Evolutionary conservation across 371 early-diverging fungal species (phyloP), one percentile per base, ranked within the genome.

Genomic region (Blastocladiella emersonii): DNA sequence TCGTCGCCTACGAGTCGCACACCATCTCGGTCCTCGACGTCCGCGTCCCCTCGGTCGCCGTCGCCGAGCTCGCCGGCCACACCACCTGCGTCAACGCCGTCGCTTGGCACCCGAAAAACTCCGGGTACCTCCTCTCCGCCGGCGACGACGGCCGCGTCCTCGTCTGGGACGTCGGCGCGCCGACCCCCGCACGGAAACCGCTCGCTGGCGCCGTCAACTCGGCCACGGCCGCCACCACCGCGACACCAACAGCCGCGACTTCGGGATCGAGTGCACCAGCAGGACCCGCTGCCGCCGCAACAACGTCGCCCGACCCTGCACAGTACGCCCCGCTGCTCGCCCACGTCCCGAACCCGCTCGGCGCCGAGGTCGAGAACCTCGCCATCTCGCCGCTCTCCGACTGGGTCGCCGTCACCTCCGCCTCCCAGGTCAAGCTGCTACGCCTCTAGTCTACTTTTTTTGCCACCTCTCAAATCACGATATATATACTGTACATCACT

Each of bases 11-110:
- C 77, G 91, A 91, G 62, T 86, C 90, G 3, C 66, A 80, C 15
- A 68, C 76, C 3, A 89, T 93, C 7, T 82, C 85, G 41, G 81
- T 97, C 56, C 71, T 97, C 36, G 98, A 97, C 73, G 83, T 92
- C 53, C 88, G 98, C 41, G 84, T 85, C 32, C 97, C 98, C 15
- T 89, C 92, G 12, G 78, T 88, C 3, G 91, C 95, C 2, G 83
- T 93, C 3, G 78, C 82, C 10, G 88, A 94, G 68, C 75, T 98
- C 49, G 74, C 77, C 12, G 87, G 89, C 25, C 96, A 95, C 70
- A 81, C 77, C 34, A 85, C 62, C 30, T 63, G 45, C n/a, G 84
- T 91, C 62, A 89, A 86, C 60, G 81, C 88, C 55, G 72, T 88
- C 45, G 76, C 76, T n/a, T 92, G 93, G 93, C 82, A 90, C 25